A percentile compares a stretch with the other conserved stretches of the same genome.
These are phyloP conservation scores for Rasamsonia emersonii DNA, from an alignment of 2,329 filamentous ascomycete genomes.

Conservation along the genomic window DNA sequence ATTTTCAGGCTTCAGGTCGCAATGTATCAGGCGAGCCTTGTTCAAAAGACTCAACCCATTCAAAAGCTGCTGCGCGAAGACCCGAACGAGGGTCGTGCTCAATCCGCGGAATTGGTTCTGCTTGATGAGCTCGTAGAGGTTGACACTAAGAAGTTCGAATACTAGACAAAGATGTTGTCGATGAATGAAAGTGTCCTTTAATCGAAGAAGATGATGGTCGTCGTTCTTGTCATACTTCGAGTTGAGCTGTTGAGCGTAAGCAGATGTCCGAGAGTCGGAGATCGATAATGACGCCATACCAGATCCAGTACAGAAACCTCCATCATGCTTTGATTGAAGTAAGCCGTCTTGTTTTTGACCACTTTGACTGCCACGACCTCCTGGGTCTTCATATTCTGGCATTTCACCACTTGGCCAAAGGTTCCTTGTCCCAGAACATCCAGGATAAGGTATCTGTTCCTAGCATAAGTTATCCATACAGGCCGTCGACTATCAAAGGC, in stretches of 20 bases:
- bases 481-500: constrained; percentile 2
- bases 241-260: constrained; percentile 59
- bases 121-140: constrained; percentile 97
- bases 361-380: constrained; percentile 99
- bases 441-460: constrained; percentile 91
- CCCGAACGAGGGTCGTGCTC: constrained; percentile 91
- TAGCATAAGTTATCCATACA: constrained; percentile 25
- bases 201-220: constrained; percentile 85
- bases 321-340: constrained; percentile 99
- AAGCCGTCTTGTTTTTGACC: constrained; percentile 97
- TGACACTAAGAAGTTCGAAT: constrained; percentile 93
- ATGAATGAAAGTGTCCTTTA: constrained; percentile 98
- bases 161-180: constrained; percentile 93
- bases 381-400: constrained; percentile 95
- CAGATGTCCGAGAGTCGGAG: constrained; percentile 10
- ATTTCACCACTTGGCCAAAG: constrained; percentile 98
- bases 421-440: constrained; percentile 96
- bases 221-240: constrained; percentile 99
- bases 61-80: constrained; percentile 93
- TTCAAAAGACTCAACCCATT: constrained; percentile 88
- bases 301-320: constrained; percentile 95
- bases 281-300: constrained; percentile 56
- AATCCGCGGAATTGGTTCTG: constrained; percentile 97
- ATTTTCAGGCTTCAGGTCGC: constrained; percentile 96
- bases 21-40: constrained; percentile 95